Evolutionary conservation across 1,284 basidiomycete species (phyloP), one percentile per base, ranked within the genome.

Genomic region (Pterulicium gracile): DNA sequence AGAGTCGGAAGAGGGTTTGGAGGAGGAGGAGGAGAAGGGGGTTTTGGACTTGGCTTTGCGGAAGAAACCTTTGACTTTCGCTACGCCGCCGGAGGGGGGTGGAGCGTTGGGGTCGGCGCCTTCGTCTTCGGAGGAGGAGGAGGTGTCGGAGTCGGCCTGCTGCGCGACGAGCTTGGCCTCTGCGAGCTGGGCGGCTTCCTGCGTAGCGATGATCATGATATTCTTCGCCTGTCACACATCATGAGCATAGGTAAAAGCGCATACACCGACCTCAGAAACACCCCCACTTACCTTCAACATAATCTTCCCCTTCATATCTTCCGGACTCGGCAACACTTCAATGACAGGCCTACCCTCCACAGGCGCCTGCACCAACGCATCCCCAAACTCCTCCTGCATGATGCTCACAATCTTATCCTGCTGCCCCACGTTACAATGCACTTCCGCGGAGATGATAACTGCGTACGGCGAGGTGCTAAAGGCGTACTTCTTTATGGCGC

Each of bases 381-480:
- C 77, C 0, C 91, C 91, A 54, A 98, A 89, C 1, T 79, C 79
- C 24, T 83, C 76, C 13, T 62, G 70, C 73, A 98, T 81, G 51
- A 95, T 89, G 1, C 68, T 59, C 0, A 83, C 92, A 21, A 98
- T 73, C 58, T 75, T 72, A 43, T 88, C 87, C 61, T 98, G 95
- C 62, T 96, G 91, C 17, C 74, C 62, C 2, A 91, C 56, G 0
- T 78, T 72, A 61, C 91, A 96, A 57, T 97, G 94, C 1, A 97
- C 78, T 66, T 99, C 95, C 15, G 93, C 85, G 7, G 91, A 96
- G 51, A 99, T 84, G 59, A 98, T 88, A 55, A 99, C 71, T 0
- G 95, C 95, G 60, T 94, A 98, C 0, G 92, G 89, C 2, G 92
- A 96, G 0, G 88, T 77, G 27, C 90, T 81, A 58, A 98, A 98